A percentile compares a stretch with the other conserved stretches of the same genome.
Conservation (phyloP, 441 rosid genomes). For the Arabidopsis lyrata region DNA sequence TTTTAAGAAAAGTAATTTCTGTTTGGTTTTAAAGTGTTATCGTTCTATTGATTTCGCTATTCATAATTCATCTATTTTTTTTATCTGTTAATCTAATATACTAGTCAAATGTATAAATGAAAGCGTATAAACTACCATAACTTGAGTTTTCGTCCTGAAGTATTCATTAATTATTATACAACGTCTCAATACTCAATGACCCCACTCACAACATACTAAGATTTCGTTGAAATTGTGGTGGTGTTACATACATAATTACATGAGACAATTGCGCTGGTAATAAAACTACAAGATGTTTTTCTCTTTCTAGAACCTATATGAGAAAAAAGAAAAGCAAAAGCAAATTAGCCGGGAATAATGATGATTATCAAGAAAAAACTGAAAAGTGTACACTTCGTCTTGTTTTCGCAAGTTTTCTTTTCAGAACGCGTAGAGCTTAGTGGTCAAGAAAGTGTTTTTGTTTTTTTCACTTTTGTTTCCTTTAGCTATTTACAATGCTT, state of each 20-base stretch:
- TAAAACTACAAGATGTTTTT: background rate
- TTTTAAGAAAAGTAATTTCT: too few species aligned
- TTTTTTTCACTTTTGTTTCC: slow-evolving; percentile 16
- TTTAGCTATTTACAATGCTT: slow-evolving; percentile 26
- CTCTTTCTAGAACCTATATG: background rate
- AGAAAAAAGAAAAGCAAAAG: slow-evolving; percentile 10
- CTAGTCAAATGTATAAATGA: too few species aligned
- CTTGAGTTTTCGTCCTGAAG: background rate
- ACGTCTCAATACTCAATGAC: background rate
- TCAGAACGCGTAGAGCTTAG: slow-evolving; percentile 27
- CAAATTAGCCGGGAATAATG: slow-evolving; percentile 3
- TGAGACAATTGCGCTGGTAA: too few species aligned
- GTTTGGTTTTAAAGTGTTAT: too few species aligned
- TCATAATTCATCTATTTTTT: too few species aligned
- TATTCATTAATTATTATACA: background rate
- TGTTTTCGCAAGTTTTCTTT: slow-evolving; percentile 17
- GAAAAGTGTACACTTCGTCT: slow-evolving; percentile 27
- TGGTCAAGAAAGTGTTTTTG: slow-evolving; percentile 45
- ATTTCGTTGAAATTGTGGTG: background rate
- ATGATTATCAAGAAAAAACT: slow-evolving; percentile 16
- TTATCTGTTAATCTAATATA: too few species aligned
- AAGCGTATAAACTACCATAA: background rate
- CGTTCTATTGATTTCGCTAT: too few species aligned
- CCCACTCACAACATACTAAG: background rate
- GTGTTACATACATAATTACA: too few species aligned